These are phyloP conservation scores for Onygenales sp. DNA, from an alignment of 2,329 filamentous ascomycete genomes.

Conservation along the genomic window DNA sequence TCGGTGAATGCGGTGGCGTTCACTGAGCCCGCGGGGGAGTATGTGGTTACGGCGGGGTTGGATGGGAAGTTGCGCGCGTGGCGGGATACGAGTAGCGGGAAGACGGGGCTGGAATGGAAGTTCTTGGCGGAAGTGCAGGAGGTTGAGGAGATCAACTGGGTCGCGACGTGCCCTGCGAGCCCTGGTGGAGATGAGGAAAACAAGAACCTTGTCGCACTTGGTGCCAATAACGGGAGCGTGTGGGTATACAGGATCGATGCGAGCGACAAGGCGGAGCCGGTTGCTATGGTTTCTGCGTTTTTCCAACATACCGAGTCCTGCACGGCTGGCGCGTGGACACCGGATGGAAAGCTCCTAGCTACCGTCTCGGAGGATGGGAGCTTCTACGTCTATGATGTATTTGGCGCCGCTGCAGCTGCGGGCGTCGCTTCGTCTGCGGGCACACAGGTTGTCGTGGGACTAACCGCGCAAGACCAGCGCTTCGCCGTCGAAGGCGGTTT, in stretches of 20 bases:
- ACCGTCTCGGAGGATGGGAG: constrained; percentile 84
- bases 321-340: constrained; percentile 84
- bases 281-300: constrained; percentile 82
- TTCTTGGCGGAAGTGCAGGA: constrained; percentile 74
- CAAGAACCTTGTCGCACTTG: constrained; percentile 76
- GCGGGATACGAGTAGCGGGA: constrained; percentile 40
- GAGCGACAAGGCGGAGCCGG: constrained; percentile 48
- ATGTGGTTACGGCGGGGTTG: constrained; percentile 74
- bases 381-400: constrained; percentile 88
- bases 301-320: constrained; percentile 80
- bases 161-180: constrained; percentile 61
- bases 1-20: constrained; percentile 81
- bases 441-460: constrained; percentile 59
- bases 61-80: constrained; percentile 74
- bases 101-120: constrained; percentile 47
- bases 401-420: constrained; percentile 62
- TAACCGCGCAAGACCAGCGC: constrained; percentile 75
- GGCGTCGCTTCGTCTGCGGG: constrained; percentile 47
- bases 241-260: constrained; percentile 90
- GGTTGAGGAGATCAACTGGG: constrained; percentile 92
- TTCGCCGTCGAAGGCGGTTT: constrained; percentile 88
- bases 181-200: constrained; percentile 36
- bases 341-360: constrained; percentile 75
- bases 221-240: constrained; percentile 81
- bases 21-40: constrained; percentile 72